These are phyloP conservation scores for Suhomyces wounanorum DNA, from an alignment of 1,139 yeast genomes.

Conservation along the genomic window DNA sequence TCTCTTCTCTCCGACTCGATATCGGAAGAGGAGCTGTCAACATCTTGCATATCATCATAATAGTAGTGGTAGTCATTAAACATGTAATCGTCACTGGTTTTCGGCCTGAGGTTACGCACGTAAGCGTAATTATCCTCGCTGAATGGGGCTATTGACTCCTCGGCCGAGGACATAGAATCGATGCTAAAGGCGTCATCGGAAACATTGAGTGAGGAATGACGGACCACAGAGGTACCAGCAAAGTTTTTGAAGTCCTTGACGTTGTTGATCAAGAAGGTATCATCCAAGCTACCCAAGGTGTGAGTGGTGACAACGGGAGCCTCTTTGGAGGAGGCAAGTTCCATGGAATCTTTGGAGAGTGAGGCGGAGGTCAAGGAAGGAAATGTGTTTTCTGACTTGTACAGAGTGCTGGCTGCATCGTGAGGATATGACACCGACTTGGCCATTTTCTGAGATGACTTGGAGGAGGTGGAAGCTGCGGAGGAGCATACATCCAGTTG, in stretches of 20 bases:
- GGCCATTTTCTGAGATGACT: not conserved
- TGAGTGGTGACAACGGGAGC: slow-evolving; percentile 15
- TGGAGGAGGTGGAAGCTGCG: not conserved
- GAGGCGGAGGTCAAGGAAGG: slow-evolving; percentile 17
- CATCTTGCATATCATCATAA: slow-evolving; percentile 14
- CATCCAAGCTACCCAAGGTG: slow-evolving; percentile 22
- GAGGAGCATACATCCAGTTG: not conserved
- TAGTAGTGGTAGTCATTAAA: slow-evolving; percentile 20
- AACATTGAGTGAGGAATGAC: slow-evolving; percentile 1
- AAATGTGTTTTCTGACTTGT: slow-evolving; percentile 4
- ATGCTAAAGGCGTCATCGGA: slow-evolving; percentile 17
- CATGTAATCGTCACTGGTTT: slow-evolving; percentile 9
- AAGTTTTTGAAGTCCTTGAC: slow-evolving; percentile 31
- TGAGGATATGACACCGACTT: not conserved
- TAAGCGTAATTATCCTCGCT: slow-evolving; percentile 13
- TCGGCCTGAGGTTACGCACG: slow-evolving; percentile 10
- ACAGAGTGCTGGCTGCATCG: slow-evolving; percentile 21
- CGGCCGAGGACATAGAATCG: slow-evolving; percentile 26
- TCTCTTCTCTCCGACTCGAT: slow-evolving; percentile 41
- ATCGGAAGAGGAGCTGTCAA: slow-evolving; percentile 11
- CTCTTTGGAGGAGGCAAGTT: slow-evolving; percentile 5
- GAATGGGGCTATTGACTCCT: slow-evolving; percentile 18
- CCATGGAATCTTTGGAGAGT: slow-evolving; percentile 10
- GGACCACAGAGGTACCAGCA: slow-evolving; percentile 33
- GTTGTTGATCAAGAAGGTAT: slow-evolving; percentile 30